These are phyloP conservation scores for Xylaria sp. DNA, from an alignment of 495 filamentous ascomycete genomes.

Conservation along the genomic window DNA sequence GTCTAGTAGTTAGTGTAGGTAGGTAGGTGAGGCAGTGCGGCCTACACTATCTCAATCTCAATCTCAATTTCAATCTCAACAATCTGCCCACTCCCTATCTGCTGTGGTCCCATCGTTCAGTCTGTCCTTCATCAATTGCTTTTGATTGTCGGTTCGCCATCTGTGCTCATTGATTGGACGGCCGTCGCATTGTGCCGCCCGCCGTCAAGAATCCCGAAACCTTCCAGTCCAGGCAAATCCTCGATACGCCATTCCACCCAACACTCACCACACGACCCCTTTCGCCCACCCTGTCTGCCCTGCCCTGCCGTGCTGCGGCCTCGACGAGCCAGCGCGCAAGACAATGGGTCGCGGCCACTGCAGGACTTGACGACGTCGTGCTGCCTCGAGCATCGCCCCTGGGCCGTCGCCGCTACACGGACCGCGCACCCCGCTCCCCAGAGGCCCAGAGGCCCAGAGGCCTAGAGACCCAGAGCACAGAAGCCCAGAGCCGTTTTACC, in stretches of 20 bases:
- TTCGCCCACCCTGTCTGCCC: conserved; percentile 11
- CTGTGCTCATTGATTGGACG: conserved; percentile 10
- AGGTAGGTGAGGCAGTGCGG: conserved; percentile 6
- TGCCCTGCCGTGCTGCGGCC: conserved; percentile 20
- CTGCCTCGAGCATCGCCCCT: conserved; percentile 26
- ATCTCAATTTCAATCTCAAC: conserved; percentile 17
- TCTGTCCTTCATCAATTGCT: conserved; percentile 12
- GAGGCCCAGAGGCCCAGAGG: too few relatives aligned
- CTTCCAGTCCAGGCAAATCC: conserved; percentile 10
- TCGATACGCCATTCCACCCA: conserved; percentile 5
- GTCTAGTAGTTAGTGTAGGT: too few relatives aligned
- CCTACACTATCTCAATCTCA: neutral
- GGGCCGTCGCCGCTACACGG: conserved; percentile 20
- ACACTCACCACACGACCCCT: conserved; percentile 1
- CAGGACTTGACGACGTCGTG: conserved; percentile 37
- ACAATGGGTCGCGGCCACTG: conserved; percentile 39
- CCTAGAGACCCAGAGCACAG: too few relatives aligned
- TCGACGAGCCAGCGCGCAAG: conserved; percentile 27
- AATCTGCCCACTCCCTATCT: conserved; percentile 14
- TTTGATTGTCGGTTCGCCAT: neutral
- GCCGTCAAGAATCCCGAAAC: conserved; percentile 12
- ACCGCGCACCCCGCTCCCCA: conserved; percentile 23
- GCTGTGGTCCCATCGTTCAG: neutral
- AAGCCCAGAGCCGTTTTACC: conserved; percentile 27
- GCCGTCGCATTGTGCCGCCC: conserved; percentile 1